These are phyloP conservation scores for Quercus lobata DNA, from an alignment of 331 rosid species.

Conservation along the genomic window DNA sequence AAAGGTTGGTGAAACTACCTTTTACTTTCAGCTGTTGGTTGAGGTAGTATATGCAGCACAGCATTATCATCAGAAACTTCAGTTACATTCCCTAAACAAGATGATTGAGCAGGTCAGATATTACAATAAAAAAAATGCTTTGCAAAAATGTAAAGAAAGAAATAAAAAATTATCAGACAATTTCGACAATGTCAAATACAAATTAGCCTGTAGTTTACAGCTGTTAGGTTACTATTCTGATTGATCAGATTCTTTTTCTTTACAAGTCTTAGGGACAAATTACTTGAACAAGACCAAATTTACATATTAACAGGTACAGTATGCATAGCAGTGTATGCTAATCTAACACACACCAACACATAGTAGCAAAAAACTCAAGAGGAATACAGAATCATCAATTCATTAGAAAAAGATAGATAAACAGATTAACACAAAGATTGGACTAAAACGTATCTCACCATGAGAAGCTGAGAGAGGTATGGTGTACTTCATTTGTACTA, in stretches of 20 bases:
- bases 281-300: background rate
- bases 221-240: background rate
- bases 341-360: too few relatives aligned
- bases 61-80: slow-evolving; percentile 40
- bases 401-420: background rate
- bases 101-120: slow-evolving; percentile 14
- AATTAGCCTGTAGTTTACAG: background rate
- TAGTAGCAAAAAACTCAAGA: background rate
- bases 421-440: background rate
- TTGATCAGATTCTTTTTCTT: background rate
- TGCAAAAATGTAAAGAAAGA: background rate
- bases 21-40: slow-evolving; percentile 71
- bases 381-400: background rate
- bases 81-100: slow-evolving; percentile 47
- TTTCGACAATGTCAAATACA: background rate
- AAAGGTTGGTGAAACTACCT: slow-evolving; percentile 47
- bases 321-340: too few relatives aligned
- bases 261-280: background rate
- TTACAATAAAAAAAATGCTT: too few relatives aligned
- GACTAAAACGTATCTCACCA: slow-evolving; percentile 40
- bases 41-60: slow-evolving; percentile 64
- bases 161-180: background rate
- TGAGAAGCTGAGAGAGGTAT: slow-evolving; percentile 67
- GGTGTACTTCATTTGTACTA: slow-evolving; percentile 53
- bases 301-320: background rate